A percentile compares a stretch with the other conserved stretches of the same genome.
Evolutionary conservation across 2,329 filamentous ascomycete genomes (phyloP).

Genomic region (Ophiocordyceps camponoti-leonardi): DNA sequence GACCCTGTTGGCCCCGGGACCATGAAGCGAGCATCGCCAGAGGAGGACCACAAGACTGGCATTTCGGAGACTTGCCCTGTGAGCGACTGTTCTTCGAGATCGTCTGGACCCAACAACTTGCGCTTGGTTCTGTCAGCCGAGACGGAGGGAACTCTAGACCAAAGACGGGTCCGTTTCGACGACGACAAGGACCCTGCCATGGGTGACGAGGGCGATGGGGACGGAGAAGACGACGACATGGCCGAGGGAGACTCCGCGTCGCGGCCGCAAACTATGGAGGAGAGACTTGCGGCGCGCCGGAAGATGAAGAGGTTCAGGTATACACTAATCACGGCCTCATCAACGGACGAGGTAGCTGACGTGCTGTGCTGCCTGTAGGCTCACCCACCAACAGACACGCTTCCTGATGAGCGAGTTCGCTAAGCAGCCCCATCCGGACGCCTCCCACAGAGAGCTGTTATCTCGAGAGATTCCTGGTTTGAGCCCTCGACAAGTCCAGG

Average conservation of each 20-base stretch:
- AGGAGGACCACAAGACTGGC: background rate
- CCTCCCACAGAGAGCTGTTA: conserved; percentile 71
- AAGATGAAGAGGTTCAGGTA: conserved; percentile 72
- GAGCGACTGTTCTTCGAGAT: background rate
- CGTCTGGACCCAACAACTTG: conserved; percentile 1
- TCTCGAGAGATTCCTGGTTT: conserved; percentile 82
- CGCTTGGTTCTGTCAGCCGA: background rate
- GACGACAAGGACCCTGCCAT: conserved; percentile 16
- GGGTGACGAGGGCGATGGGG: conserved; percentile 34
- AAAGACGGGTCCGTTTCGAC: conserved; percentile 13
- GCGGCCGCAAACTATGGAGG: conserved; percentile 35
- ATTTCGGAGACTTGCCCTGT: background rate
- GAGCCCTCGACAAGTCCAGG: conserved; percentile 83
- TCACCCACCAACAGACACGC: conserved; percentile 93
- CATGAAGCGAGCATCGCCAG: background rate
- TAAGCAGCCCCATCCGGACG: conserved; percentile 86
- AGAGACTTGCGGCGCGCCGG: conserved; percentile 36
- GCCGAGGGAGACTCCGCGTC: conserved; percentile 13
- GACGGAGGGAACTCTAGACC: conserved; percentile 11
- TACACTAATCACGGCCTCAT: too few relatives aligned
- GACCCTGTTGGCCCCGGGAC: background rate
- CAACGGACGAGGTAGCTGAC: conserved; percentile 10
- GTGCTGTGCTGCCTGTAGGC: conserved; percentile 30
- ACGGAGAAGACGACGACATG: conserved; percentile 40
- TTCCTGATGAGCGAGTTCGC: conserved; percentile 96